Base-by-base conservation (phyloP, 192 early-diverging fungal species). In the Backusella parvicylindrica region DNA sequence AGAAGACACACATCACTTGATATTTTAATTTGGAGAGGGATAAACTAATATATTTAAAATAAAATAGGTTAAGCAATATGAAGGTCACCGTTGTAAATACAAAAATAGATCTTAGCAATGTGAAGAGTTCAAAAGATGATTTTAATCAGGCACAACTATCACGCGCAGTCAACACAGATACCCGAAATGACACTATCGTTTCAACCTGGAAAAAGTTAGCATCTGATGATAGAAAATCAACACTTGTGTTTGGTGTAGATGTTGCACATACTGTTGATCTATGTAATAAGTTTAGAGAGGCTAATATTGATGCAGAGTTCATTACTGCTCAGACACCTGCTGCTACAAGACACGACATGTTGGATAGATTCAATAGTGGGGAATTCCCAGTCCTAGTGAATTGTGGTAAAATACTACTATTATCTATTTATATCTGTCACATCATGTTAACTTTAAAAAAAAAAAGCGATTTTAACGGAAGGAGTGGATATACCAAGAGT, bases 181-280 rank as follows among this genome's bases (percentile, higher is more conserved):
- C 73, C 2, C 80, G 94, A 43, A 95, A 94, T 74, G 50, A 82
- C 9, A 77, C 90, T 2, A 78, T 97, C 21, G 84, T 95, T n/a
- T 77, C 85, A 31, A 88, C 89, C 37, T 92, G 88, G 73, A 75
- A 84, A 68, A 81, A 82, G 64, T 78, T 87, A 73, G 90, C 89
- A 6, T 64, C 71, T 3, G 35, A 68, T 82, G 64, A 73, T 3
- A 86, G 90, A n/a, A 82, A 86, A 36, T 86, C 90, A 11, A 94
- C 92, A 0, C 77, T 99, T 18, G 92, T 97, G 1, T 99, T 99
- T 85, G 96, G 94, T 1, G 94, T 91, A 1, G 92, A 96, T 75
- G 91, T 96, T 21, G 82, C 73, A 8, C 97, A 99, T 77, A 88
- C 94, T 7, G 67, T 88, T 18, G 79, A 23, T 8, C 78, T 99